Conservation (phyloP, 2,329 filamentous ascomycete species). For the Scytalidium sp. region DNA sequence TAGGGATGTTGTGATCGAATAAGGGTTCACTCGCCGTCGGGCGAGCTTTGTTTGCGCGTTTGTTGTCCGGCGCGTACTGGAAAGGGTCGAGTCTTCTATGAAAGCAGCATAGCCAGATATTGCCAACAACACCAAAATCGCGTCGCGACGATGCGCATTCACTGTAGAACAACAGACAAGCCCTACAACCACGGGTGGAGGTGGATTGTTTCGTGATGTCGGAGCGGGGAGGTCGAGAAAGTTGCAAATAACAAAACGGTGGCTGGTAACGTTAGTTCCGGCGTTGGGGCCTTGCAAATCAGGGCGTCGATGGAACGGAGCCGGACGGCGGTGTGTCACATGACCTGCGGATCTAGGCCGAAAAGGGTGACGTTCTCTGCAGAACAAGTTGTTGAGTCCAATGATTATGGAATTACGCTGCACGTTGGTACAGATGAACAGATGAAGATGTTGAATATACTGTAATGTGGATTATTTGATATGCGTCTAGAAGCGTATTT, state of each 20-base stretch:
- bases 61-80: background rate
- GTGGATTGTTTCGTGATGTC: background rate
- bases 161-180: background rate
- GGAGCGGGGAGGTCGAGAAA: background rate
- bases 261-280: background rate
- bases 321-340: background rate
- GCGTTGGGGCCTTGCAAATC: background rate
- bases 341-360: no score
- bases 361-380: no score
- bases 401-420: no score
- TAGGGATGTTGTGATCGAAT: background rate
- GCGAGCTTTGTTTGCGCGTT: background rate
- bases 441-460: no score
- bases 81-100: background rate
- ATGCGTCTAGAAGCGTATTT: no score
- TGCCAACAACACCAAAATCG: background rate
- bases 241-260: background rate
- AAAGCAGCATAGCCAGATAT: background rate
- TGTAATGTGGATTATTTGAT: no score
- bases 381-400: no score
- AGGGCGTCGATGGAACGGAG: background rate
- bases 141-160: background rate
- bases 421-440: no score
- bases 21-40: background rate
- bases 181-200: background rate